Evolutionary conservation across 495 filamentous ascomycete species (phyloP), one percentile per base, ranked within the genome.

Genomic region (Penicillium flavigenum): DNA sequence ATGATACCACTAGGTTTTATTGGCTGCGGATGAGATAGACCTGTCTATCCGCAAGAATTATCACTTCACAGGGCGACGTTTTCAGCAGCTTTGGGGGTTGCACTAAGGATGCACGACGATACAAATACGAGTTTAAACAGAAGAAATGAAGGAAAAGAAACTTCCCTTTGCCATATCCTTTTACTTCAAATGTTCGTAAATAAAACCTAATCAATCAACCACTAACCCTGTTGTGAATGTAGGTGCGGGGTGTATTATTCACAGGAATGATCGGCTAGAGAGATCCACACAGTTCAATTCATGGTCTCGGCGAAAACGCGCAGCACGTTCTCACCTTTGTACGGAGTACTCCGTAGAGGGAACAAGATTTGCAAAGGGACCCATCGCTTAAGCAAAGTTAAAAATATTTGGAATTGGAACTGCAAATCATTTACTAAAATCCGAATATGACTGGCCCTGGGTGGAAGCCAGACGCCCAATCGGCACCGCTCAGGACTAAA

Each of bases 401-500:
- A 55, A 44, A 41, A 17, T 24, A 55, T 55, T 55, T 55, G 53
- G 44, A 55, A 55, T 55, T 55, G 16, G 34, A 55, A 29, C 45
- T 24, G 43, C 41, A 34, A 38, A 39, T 38, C 34, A 26, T 17
- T 43, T 32, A 24, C 26, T n/a, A 17, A 17, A 36, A 47, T 38
- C 29, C 5, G 31, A 38, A 55, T 24, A 39, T 39, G 20, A 47
- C 42, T 46, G 44, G 53, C 10, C 27, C 12, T 27, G 11, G 32
- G 53, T 39, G 53, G 16, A 29, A 31, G 44, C 14, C 22, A 9
- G 17, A 14, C 4, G 19, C 39, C 38, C 39, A 44, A 44, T 53
- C 39, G 38, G 32, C 47, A 36, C 31, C 19, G 11, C 24, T 53
- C n/a, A 27, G 34, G 34, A 11, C 16, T 17, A 47, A n/a, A 19